These are phyloP conservation scores for Stenogyne calaminthoides DNA, from an alignment of 305 asterid genomes.

Conservation along the genomic window DNA sequence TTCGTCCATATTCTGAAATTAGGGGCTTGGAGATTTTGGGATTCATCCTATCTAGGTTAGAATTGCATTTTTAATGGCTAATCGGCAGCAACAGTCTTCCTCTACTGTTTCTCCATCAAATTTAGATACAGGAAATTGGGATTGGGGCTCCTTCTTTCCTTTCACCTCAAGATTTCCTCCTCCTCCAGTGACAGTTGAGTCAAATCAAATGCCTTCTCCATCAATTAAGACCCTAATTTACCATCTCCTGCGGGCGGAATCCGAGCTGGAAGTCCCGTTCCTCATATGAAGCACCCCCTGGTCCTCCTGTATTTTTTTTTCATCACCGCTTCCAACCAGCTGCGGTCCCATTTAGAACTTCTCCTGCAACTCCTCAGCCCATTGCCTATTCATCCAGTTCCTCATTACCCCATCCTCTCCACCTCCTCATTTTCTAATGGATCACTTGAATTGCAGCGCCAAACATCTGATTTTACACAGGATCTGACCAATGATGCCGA, in stretches of 20 bases:
- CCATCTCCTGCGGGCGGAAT: constrained; percentile 67
- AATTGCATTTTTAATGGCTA: constrained; percentile 49
- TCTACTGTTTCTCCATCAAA: constrained; percentile 41
- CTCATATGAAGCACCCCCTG: constrained; percentile 92
- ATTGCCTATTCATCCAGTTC: constrained; percentile 72
- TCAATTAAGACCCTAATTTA: constrained; percentile 59
- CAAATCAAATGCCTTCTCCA: constrained; percentile 73
- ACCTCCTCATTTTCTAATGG: constrained; percentile 69
- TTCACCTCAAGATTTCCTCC: constrained; percentile 57
- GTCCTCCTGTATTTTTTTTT: constrained; percentile 94
- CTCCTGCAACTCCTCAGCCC: constrained; percentile 96
- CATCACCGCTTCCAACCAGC: constrained; percentile 95
- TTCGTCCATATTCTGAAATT: constrained; percentile 20
- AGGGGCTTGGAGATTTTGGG: constrained; percentile 18
- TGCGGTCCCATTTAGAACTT: constrained; percentile 92
- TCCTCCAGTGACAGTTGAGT: constrained; percentile 49
- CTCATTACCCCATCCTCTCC: constrained; percentile 81
- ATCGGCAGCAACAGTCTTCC: constrained; percentile 58
- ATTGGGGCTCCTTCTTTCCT: constrained; percentile 47
- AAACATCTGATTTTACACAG: constrained; percentile 50
- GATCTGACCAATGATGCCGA: constrained; percentile 51
- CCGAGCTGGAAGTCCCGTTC: constrained; percentile 60
- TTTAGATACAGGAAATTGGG: constrained; percentile 49
- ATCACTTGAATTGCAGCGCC: constrained; percentile 62
- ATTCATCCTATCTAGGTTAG: constrained; percentile 5